These are phyloP conservation scores for Mollisia scopiformis DNA, from an alignment of 2,329 filamentous ascomycete genomes.

Conservation along the genomic window DNA sequence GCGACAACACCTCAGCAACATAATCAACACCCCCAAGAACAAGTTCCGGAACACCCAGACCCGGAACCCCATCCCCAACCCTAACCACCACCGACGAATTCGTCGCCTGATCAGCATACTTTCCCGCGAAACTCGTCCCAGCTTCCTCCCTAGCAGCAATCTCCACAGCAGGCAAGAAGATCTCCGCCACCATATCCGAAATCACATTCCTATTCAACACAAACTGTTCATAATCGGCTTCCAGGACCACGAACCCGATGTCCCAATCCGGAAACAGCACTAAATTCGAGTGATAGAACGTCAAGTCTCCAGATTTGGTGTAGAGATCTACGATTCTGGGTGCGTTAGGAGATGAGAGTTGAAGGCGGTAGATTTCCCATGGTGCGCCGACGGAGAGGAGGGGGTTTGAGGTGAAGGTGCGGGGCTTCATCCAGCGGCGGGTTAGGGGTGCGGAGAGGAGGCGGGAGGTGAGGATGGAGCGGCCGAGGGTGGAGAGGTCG, in stretches of 20 bases:
- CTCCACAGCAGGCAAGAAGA: background rate
- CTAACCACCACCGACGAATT: background rate
- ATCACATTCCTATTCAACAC: background rate
- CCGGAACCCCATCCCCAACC: too few species aligned
- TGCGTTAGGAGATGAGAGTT: background rate
- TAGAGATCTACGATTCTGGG: constrained; percentile 11
- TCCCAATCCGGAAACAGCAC: constrained; percentile 4
- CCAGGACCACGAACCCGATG: background rate
- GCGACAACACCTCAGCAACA: too few species aligned
- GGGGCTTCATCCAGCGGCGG: constrained; percentile 32
- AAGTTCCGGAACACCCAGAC: background rate
- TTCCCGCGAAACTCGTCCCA: background rate
- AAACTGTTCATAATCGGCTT: background rate
- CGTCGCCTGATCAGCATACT: background rate
- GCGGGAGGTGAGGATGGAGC: constrained; percentile 27
- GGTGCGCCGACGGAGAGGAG: constrained; percentile 27
- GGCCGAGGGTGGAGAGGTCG: constrained; percentile 27
- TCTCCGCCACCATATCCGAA: background rate
- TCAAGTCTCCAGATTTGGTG: constrained; percentile 10
- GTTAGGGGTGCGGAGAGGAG: constrained; percentile 24
- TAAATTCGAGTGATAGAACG: background rate
- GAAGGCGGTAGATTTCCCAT: constrained; percentile 31
- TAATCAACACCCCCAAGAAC: background rate
- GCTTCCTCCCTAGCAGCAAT: background rate
- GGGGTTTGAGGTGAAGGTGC: constrained; percentile 21